Conservation (phyloP, 2,329 filamentous ascomycete genomes). For the Xylaria sp. region DNA sequence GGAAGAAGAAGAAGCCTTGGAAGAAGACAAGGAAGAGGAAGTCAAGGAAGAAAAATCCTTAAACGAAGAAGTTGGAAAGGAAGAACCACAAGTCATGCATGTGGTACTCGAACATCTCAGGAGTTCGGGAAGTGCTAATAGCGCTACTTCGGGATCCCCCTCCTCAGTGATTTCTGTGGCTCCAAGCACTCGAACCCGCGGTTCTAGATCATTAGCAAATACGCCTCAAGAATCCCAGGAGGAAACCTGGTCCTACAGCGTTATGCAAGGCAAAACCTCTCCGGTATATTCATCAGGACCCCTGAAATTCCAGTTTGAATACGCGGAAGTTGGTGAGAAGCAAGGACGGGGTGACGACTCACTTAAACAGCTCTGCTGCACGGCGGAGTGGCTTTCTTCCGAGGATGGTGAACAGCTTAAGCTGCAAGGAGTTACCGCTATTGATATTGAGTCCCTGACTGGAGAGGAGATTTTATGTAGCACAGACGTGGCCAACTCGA, state of each 20-base stretch:
- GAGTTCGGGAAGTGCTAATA: not conserved
- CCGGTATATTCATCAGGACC: slow-evolving; percentile 4
- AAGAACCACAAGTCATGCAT: not conserved
- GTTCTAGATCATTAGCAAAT: not conserved
- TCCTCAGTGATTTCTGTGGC: not conserved
- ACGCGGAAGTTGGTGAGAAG: not conserved
- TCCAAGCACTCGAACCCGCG: not conserved
- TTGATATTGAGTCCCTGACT: slow-evolving; percentile 7
- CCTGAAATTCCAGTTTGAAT: slow-evolving; percentile 26
- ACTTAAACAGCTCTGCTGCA: slow-evolving; percentile 16
- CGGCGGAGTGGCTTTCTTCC: slow-evolving; percentile 19
- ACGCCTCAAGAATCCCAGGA: not conserved
- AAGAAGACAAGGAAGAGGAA: too few relatives aligned
- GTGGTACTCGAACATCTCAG: not conserved
- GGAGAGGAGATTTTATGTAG: slow-evolving; percentile 9
- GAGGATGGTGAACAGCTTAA: slow-evolving; percentile 3
- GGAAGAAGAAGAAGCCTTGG: too few relatives aligned
- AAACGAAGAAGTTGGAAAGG: too few relatives aligned
- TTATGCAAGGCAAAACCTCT: slow-evolving; percentile 13
- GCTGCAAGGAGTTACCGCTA: not conserved
- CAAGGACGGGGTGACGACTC: not conserved
- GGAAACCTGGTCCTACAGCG: not conserved
- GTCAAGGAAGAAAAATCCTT: too few relatives aligned
- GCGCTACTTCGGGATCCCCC: not conserved
- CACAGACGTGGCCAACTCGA: slow-evolving; percentile 8